Conservation (phyloP, 768 basidiomycete genomes). For the Trametes cubensis region DNA sequence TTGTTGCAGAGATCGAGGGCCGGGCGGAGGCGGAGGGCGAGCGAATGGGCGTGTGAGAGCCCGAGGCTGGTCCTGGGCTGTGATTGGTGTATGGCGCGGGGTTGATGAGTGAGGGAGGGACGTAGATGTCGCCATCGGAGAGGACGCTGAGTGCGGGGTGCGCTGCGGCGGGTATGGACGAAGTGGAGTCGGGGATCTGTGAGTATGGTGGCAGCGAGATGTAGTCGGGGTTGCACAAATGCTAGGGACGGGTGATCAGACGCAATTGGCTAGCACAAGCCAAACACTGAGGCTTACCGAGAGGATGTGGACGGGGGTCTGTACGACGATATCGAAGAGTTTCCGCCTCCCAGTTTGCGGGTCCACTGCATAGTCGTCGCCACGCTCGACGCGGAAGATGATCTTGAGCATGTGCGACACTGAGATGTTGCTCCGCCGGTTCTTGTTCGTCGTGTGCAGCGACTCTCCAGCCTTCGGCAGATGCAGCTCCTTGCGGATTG, state of each 20-base stretch:
- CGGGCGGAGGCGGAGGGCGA: conserved; percentile 9
- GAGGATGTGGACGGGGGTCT: conserved; percentile 83
- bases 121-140: conserved; percentile 16
- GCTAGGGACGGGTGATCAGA: conserved; percentile 45
- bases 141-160: conserved; percentile 16
- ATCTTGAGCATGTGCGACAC: conserved; percentile 81
- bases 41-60: conserved; percentile 16
- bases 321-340: conserved; percentile 84
- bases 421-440: conserved; percentile 71
- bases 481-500: conserved; percentile 65
- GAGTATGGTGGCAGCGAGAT: conserved; percentile 78
- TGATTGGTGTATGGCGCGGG: neutral
- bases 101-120: conserved; percentile 3
- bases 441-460: conserved; percentile 80
- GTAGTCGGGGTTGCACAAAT: conserved; percentile 81
- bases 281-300: conserved; percentile 56
- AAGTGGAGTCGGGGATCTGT: conserved; percentile 37
- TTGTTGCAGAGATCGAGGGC: conserved; percentile 9
- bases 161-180: conserved; percentile 12
- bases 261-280: neutral
- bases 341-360: conserved; percentile 72
- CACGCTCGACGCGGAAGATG: conserved; percentile 79
- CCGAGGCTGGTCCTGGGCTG: neutral
- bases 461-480: conserved; percentile 65
- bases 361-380: conserved; percentile 67